Base-by-base conservation (phyloP, 2,329 filamentous ascomycete genomes). In the Bisporella sp. region DNA sequence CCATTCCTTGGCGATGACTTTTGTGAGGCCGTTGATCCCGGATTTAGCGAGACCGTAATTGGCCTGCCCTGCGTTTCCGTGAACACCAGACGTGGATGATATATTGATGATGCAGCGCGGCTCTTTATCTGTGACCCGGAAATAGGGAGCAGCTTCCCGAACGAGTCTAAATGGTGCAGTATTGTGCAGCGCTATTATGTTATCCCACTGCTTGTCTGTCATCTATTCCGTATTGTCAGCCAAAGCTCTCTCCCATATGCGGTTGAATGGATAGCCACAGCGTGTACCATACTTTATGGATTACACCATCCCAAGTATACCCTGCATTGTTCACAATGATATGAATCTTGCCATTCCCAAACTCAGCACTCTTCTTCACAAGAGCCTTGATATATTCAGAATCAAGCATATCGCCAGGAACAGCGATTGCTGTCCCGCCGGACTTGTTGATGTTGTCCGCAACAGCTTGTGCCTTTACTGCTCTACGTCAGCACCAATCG, bases 1-100 rank as follows among this genome's bases (percentile, higher is more conserved):
- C 90, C 89, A 95, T 73, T 96, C 84, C 72, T 95, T 95, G 3
- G 89, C 89, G 64, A 95, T 89, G 1, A 89, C 90, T 73, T 93
- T 95, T 52, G 86, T 91, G 51, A 95, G 76, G 5, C 90, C 90
- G 8, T 80, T 80, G 11, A 95, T 81, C 43, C 88, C 90, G 3
- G 89, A 87, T 73, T 95, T 95, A 48, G 87, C 90, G 45, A 91
- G 73, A 35, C 85, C 79, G 69, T 95, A 95, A 75, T 95, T 96
- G 60, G 85, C 81, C 74, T 95, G 89, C n/a, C 89, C 89, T 6
- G 89, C 87, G 65, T 95, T 95, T 49, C 90, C 90, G 68, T 95
- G 82, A 9, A 93, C 73, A 48, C 90, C 89, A 32, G 81, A 87
- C 1, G 89, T 95, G 48, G 81, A 87, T 49, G 81, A 87, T 66